A percentile compares a stretch with the other conserved stretches of the same genome.
Conservation (phyloP, 495 filamentous ascomycete genomes). For the Terfezia boudieri region DNA sequence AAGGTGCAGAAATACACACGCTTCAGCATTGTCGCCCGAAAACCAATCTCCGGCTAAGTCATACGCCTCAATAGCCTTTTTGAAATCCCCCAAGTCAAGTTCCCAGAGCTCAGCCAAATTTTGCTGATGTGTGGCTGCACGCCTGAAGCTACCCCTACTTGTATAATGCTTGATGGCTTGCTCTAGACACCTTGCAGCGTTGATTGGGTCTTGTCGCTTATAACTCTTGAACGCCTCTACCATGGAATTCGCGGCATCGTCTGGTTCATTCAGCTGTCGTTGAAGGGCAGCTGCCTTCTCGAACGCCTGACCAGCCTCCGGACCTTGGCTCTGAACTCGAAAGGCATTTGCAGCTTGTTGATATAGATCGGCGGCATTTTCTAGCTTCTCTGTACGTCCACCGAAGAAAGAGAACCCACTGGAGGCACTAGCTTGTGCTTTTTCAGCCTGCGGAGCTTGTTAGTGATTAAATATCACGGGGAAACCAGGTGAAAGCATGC, state of each 20-base stretch:
- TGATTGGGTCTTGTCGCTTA: conserved; percentile 53
- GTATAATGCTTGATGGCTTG: conserved; percentile 60
- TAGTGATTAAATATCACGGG: too few species aligned
- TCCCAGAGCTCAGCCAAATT: conserved; percentile 66
- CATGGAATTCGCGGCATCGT: conserved; percentile 65
- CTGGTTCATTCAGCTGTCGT: conserved; percentile 61
- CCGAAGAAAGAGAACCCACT: conserved; percentile 43
- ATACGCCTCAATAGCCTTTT: conserved; percentile 55
- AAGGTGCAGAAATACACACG: conserved; percentile 29
- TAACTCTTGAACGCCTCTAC: conserved; percentile 65
- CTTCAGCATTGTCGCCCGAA: conserved; percentile 63
- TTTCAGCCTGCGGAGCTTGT: conserved; percentile 24
- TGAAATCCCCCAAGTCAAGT: conserved; percentile 49
- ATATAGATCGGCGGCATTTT: conserved; percentile 62
- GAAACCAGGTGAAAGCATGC: too few species aligned
- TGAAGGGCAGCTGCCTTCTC: conserved; percentile 61
- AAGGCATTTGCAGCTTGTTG: conserved; percentile 65
- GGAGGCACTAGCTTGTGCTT: conserved; percentile 47
- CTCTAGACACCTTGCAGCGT: conserved; percentile 52
- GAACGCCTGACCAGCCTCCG: conserved; percentile 55
- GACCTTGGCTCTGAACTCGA: conserved; percentile 18
- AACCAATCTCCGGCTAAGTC: conserved; percentile 70
- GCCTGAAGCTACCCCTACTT: conserved; percentile 60
- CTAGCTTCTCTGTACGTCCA: conserved; percentile 58
- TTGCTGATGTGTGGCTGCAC: conserved; percentile 73